A percentile compares a stretch with the other conserved stretches of the same genome.
These are phyloP conservation scores for Tilletia walkeri DNA, from an alignment of 1,284 basidiomycete genomes.

Conservation along the genomic window DNA sequence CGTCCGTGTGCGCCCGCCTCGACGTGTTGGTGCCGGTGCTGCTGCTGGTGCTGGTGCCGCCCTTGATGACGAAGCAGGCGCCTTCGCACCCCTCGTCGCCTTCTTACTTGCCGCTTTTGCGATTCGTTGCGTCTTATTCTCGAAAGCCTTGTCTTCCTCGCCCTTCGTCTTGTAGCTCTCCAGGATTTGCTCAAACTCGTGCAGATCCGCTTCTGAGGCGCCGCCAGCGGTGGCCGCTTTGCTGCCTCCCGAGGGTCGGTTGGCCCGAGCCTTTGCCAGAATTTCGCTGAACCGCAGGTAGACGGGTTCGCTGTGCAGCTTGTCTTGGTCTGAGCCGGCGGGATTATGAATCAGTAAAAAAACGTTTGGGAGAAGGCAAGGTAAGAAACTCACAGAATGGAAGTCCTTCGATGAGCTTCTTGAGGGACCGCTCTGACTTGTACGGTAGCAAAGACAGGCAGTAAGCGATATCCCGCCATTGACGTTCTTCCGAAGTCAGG, in stretches of 20 bases:
- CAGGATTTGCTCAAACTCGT: slow-evolving; percentile 66
- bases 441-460: slow-evolving; percentile 91
- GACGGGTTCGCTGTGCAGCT: slow-evolving; percentile 82
- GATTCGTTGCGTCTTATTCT: slow-evolving; percentile 13
- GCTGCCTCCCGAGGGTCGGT: slow-evolving; percentile 17
- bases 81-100: not conserved
- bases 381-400: slow-evolving; percentile 34
- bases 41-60: not conserved
- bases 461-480: slow-evolving; percentile 96
- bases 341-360: not conserved
- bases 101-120: not conserved
- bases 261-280: slow-evolving; percentile 63
- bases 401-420: slow-evolving; percentile 86
- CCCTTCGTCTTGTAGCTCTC: slow-evolving; percentile 80
- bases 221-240: slow-evolving; percentile 22
- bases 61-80: not conserved
- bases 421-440: slow-evolving; percentile 92
- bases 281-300: slow-evolving; percentile 85
- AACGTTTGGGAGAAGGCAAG: not conserved
- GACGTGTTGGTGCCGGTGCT: not conserved
- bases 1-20: slow-evolving; percentile 2
- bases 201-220: slow-evolving; percentile 35
- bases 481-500: slow-evolving; percentile 78
- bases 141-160: slow-evolving; percentile 79
- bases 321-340: slow-evolving; percentile 82